Base-by-base conservation (phyloP, 805 yeast genomes). In the Saccharomycopsis javanensis region DNA sequence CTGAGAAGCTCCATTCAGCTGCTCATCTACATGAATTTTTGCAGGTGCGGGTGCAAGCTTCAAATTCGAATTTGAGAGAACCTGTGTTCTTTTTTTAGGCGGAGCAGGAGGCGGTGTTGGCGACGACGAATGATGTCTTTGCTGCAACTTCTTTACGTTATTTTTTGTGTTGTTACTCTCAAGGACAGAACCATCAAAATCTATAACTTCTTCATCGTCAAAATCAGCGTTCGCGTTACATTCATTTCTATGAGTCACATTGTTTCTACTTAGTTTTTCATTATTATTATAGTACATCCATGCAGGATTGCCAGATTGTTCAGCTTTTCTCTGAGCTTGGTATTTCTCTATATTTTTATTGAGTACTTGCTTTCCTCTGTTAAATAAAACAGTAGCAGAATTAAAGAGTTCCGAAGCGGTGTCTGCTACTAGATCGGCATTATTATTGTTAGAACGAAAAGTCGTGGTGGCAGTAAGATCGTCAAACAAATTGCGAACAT, bases 231-330 rank as follows among this genome's bases (percentile, higher is more conserved):
- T 75, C 42, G 64, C 73, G 2, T 75, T 74, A 16, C 71, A 71
- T 57, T 61, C 57, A 5, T 55, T 55, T 48, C 74, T 78, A 62
- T 79, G 83, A 11, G 10, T 42, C 2, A 27, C 15, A 42, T 20
- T 42, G 3, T 6, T 42, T 15, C 28, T 20, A 42, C n/a, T 3
- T 10, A 27, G 8, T 20, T 42, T 42, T 20, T 42, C 48, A 20
- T 18, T 25, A n/a, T 11, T 11, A 23, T 42, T 23, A 59, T 80
- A 77, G 57, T 72, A 76, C 90, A 88, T 83, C 96, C 96, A 88
- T 1, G 83, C 80, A 0, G 96, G 96, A 61, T 65, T 67, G 5
- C 72, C 75, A 54, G 38, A 42, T 13, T 45, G 30, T 27, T 73
- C 73, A 50, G 59, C 62, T 46, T 57, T 62, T 15, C 46, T 37